Percentiles rank a stretch among this genome's conserved stretches.
phyloP scores from a whole-genome alignment of 305 asterid genomes.

The Solanum hybrid region DNA sequence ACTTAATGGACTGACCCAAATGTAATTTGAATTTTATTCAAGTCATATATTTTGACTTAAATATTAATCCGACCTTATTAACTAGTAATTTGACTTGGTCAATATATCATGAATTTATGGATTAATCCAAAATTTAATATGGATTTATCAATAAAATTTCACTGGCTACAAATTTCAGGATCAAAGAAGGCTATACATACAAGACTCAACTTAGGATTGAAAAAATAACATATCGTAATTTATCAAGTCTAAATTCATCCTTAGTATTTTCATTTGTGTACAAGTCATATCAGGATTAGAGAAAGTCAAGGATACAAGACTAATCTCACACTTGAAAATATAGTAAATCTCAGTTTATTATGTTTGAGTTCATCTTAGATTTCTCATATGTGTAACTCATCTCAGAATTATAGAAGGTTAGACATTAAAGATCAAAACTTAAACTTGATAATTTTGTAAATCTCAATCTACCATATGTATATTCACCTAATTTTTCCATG shows the following conservation, averaged over 20 bases:
- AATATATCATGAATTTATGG: not conserved
- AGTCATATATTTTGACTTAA: not conserved
- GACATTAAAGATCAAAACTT: not conserved
- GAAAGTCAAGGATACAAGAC: not conserved
- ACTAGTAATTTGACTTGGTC: not conserved
- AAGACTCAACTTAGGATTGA: not conserved
- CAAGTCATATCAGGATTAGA: not conserved
- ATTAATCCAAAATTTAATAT: not conserved
- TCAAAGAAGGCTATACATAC: not conserved
- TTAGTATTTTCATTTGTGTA: not conserved
- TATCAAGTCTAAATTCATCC: not conserved
- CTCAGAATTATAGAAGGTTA: not conserved
- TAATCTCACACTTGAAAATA: not conserved
- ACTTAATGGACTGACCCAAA: not conserved
- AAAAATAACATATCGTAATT: not conserved
- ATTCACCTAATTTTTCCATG: not conserved
- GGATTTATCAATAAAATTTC: not conserved
- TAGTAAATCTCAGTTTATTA: not conserved
- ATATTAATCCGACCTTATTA: no score
- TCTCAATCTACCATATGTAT: not conserved
- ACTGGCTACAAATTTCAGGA: not conserved
- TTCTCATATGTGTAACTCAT: not conserved
- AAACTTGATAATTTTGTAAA: not conserved
- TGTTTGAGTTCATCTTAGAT: not conserved
- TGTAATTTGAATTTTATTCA: not conserved